Base-by-base conservation (phyloP, 805 yeast genomes). In the Sporopachydermia quercuum region DNA sequence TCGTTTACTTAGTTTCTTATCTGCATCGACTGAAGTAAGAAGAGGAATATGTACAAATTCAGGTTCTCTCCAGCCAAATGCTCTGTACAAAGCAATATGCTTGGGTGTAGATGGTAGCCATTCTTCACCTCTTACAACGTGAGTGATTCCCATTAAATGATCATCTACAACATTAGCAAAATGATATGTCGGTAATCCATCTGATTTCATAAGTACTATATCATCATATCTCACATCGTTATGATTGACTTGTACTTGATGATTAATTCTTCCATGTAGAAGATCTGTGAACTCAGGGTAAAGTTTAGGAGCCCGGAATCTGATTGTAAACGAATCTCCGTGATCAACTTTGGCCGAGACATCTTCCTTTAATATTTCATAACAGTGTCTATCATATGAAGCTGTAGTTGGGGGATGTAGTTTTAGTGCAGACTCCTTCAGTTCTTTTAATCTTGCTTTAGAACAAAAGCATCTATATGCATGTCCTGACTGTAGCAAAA, bases 91-190 rank as follows among this genome's bases (percentile, higher is more conserved):
- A 0, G 95, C 89, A 37, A 86, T 67, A 52, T 91, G 98, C 50
- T 87, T 89, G 2, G 96, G 95, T 0, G 98, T 91, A 0, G 97
- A 84, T 1, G 94, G 81, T 6, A 91, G 61, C 98, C 99, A 91
- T 56, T 91, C 98, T 53, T 91, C 98, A 23, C 99, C 99, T 48
- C 99, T 67, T 3, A 91, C 76, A 5, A 91, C 98, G 57, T 91
- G 96, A 0, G 96, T 82, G 36, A 91, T 81, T 37, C 74, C 57
- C 98, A 91, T 91, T 37, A 82, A 60, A 55, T 87, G 93, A 54
- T 91, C 99, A 54, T 91, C 99, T 3, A 91, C 73, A 4, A 91
- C 95, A 51, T 84, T 89, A 13, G 98, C 98, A 52, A 91, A 78
- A 58, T 91, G 99, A 50, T 91, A 91, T 0, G 99, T 91, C 17